Conservation (phyloP, 306 rosid species). For the Datisca glomerata region DNA sequence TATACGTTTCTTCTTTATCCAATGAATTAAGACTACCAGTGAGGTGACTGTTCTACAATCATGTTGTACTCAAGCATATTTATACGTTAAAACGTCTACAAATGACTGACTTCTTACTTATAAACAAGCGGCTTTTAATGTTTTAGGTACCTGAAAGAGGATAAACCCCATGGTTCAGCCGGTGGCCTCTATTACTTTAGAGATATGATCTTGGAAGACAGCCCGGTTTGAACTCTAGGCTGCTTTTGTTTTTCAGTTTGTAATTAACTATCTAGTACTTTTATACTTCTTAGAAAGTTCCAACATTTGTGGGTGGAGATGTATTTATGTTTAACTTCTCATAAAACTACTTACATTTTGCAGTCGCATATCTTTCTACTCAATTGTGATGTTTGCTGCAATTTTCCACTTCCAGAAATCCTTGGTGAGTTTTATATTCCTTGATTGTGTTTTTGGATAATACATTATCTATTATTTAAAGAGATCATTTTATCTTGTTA, state of each 20-base stretch:
- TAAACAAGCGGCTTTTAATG: slow-evolving; percentile 6
- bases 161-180: slow-evolving; percentile 94
- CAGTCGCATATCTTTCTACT: slow-evolving; percentile 92
- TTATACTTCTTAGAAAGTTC: not conserved
- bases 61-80: not conserved
- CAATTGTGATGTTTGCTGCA: slow-evolving; percentile 95
- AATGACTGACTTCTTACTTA: not conserved
- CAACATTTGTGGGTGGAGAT: no score
- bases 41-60: slow-evolving; percentile 32
- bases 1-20: slow-evolving; percentile 85
- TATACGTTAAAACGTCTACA: not conserved
- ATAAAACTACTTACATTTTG: slow-evolving; percentile 7
- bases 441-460: not conserved
- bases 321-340: not conserved
- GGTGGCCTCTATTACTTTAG: slow-evolving; percentile 76
- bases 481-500: not conserved
- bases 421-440: slow-evolving; percentile 51
- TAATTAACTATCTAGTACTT: not conserved
- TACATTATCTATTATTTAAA: not conserved
- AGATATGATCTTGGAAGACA: slow-evolving; percentile 85
- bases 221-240: slow-evolving; percentile 44
- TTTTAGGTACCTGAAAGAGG: slow-evolving; percentile 88
- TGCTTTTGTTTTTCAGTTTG: not conserved
- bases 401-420: slow-evolving; percentile 73
- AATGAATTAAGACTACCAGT: slow-evolving; percentile 89